Percentiles rank a stretch among this genome's conserved stretches.
phyloP scores from a whole-genome alignment of 192 early-diverging fungal species.

The Coemansia sp. region DNA sequence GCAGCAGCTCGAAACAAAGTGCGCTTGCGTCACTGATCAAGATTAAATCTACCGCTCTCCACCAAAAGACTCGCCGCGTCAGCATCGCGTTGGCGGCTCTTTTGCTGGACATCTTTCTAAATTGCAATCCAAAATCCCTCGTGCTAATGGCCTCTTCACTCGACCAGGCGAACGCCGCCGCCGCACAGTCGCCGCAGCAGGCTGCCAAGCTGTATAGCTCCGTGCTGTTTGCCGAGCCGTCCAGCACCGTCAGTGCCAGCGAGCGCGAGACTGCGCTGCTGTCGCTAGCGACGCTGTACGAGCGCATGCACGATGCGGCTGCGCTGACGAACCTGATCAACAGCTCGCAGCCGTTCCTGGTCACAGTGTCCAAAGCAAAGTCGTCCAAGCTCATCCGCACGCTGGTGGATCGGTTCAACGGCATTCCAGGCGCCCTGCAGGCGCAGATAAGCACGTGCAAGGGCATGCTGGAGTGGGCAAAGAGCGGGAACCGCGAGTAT shows the following conservation, averaged over 20 bases:
- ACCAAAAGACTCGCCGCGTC: background rate
- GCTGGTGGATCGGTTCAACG: slow-evolving; percentile 83
- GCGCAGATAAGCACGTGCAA: slow-evolving; percentile 93
- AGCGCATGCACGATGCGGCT: slow-evolving; percentile 57
- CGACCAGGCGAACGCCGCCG: slow-evolving; percentile 27
- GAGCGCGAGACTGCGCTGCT: slow-evolving; percentile 37
- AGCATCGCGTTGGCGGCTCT: background rate
- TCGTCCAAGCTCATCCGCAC: slow-evolving; percentile 70
- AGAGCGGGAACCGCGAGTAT: slow-evolving; percentile 88
- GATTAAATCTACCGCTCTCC: background rate
- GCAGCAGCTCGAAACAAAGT: no score
- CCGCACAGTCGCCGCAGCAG: slow-evolving; percentile 42
- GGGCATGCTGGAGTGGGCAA: slow-evolving; percentile 91
- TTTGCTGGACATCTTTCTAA: background rate
- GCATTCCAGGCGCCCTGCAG: slow-evolving; percentile 79
- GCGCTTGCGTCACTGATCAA: slow-evolving; percentile 2
- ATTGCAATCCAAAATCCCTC: background rate
- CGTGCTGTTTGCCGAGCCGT: slow-evolving; percentile 30
- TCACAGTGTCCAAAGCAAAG: slow-evolving; percentile 90
- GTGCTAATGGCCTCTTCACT: slow-evolving; percentile 29
- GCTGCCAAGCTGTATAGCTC: slow-evolving; percentile 36
- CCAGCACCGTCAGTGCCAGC: slow-evolving; percentile 6
- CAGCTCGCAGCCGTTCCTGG: slow-evolving; percentile 72
- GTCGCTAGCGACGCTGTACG: slow-evolving; percentile 36
- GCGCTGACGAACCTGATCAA: slow-evolving; percentile 80